Evolutionary conservation across 1,139 yeast species (phyloP).

Genomic region (Nakaseomyces bracarensis): DNA sequence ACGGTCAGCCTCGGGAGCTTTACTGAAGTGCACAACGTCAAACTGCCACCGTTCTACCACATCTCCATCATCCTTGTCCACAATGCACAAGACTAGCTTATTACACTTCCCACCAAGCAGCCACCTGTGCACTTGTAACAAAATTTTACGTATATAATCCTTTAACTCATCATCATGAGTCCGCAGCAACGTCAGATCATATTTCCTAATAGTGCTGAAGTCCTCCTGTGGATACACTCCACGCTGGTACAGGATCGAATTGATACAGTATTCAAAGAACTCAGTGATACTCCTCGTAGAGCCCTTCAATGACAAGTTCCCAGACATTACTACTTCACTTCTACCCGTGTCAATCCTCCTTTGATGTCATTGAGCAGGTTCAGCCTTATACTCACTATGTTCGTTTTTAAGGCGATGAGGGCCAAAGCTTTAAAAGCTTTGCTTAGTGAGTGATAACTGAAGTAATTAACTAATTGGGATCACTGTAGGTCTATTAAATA

Average conservation of each 20-base stretch:
- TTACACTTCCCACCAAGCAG: conserved; percentile 62
- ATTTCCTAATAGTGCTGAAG: conserved; percentile 69
- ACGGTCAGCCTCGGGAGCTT: conserved; percentile 17
- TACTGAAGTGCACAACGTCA: conserved; percentile 40
- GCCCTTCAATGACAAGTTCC: conserved; percentile 54
- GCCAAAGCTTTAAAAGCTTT: too few species aligned
- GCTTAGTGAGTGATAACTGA: too few species aligned
- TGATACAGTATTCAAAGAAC: conserved; percentile 73
- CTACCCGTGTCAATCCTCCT: too few species aligned
- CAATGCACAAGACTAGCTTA: conserved; percentile 61
- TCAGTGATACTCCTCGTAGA: conserved; percentile 73
- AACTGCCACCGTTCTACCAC: conserved; percentile 86
- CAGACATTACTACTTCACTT: conserved; percentile 13
- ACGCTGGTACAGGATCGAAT: conserved; percentile 76
- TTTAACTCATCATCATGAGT: conserved; percentile 73
- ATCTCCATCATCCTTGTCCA: conserved; percentile 59
- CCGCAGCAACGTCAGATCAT: conserved; percentile 68
- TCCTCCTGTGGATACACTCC: conserved; percentile 89
- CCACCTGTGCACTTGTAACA: conserved; percentile 79
- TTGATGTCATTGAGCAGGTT: too few species aligned
- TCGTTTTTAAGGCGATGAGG: too few species aligned
- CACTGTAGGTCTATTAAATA: too few species aligned
- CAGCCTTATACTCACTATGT: too few species aligned
- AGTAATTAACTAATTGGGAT: too few species aligned
- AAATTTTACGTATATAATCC: conserved; percentile 56